Evolutionary conservation across 192 early-diverging fungal species (phyloP).

Genomic region (Backusella liffmaniae): DNA sequence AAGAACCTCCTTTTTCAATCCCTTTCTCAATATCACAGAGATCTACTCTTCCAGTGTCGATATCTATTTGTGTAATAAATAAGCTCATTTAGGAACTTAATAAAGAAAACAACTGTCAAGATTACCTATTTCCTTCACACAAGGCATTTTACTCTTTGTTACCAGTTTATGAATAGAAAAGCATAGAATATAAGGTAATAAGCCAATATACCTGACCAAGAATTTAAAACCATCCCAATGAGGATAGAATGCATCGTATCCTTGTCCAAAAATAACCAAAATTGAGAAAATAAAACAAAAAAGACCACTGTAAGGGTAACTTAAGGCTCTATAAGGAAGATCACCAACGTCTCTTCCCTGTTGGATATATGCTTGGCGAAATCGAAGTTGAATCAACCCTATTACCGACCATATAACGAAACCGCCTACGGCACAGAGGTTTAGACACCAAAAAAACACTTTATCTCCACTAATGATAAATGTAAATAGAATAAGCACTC

Average conservation of each 20-base stretch:
- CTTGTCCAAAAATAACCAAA: constrained; percentile 65
- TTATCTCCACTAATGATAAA: constrained; percentile 25
- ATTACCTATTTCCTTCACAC: constrained; percentile 56
- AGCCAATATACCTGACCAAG: constrained; percentile 57
- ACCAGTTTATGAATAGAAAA: constrained; percentile 60
- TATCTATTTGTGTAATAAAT: neutral
- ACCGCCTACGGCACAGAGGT: constrained; percentile 65
- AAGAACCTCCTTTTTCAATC: neutral
- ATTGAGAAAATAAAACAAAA: constrained; percentile 57
- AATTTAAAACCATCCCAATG: constrained; percentile 51
- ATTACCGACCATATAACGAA: constrained; percentile 83
- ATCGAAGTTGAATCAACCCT: constrained; percentile 71
- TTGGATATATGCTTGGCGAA: constrained; percentile 69
- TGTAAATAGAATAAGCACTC: neutral
- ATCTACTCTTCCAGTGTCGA: constrained; percentile 24
- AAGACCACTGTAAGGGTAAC: constrained; percentile 67
- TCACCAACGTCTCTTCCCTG: constrained; percentile 61
- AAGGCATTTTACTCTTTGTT: constrained; percentile 45
- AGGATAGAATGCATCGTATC: constrained; percentile 48
- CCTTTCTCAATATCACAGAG: constrained; percentile 2
- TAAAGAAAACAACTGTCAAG: neutral
- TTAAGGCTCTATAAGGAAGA: constrained; percentile 67
- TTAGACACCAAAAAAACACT: constrained; percentile 59
- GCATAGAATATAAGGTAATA: constrained; percentile 56
- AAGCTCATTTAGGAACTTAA: neutral